Conservation (phyloP, 2,329 filamentous ascomycete species). For the Talaromyces pinophilus region DNA sequence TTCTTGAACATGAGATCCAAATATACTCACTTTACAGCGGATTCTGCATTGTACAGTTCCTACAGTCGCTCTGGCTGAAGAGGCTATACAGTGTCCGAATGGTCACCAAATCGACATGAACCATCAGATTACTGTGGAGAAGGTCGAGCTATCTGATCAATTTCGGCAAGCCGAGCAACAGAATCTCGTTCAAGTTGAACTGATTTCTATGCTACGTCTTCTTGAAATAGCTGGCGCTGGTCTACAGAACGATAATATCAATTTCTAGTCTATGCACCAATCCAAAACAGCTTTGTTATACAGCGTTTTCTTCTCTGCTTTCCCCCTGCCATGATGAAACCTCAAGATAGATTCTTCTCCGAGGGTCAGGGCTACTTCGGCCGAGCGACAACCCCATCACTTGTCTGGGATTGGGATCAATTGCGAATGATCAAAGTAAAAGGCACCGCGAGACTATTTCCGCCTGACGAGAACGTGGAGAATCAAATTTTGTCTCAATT, state of each 20-base stretch:
- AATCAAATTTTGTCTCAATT: constrained; percentile 25
- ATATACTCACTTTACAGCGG: neutral
- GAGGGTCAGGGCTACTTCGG: constrained; percentile 27
- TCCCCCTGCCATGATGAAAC: constrained; percentile 17
- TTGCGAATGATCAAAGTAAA: constrained; percentile 29
- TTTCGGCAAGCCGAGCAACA: neutral
- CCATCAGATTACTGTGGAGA: neutral
- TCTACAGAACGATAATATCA: neutral
- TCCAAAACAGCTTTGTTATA: neutral
- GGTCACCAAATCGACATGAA: neutral
- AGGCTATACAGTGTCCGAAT: neutral
- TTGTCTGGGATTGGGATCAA: constrained; percentile 29
- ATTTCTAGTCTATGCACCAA: neutral
- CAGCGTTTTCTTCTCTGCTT: neutral
- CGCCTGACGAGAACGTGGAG: constrained; percentile 27
- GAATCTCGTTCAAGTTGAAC: neutral
- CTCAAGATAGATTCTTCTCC: constrained; percentile 26
- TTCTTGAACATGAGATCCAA: neutral
- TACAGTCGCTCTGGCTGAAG: neutral
- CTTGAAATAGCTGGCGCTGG: neutral
- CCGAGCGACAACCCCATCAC: constrained; percentile 20
- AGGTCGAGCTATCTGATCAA: neutral
- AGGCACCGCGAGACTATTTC: constrained; percentile 29
- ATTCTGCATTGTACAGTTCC: neutral
- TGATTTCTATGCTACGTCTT: neutral